A percentile compares a stretch with the other conserved stretches of the same genome.
Evolutionary conservation across 495 filamentous ascomycete genomes (phyloP).

Genomic region (Daldinia bambusicola): DNA sequence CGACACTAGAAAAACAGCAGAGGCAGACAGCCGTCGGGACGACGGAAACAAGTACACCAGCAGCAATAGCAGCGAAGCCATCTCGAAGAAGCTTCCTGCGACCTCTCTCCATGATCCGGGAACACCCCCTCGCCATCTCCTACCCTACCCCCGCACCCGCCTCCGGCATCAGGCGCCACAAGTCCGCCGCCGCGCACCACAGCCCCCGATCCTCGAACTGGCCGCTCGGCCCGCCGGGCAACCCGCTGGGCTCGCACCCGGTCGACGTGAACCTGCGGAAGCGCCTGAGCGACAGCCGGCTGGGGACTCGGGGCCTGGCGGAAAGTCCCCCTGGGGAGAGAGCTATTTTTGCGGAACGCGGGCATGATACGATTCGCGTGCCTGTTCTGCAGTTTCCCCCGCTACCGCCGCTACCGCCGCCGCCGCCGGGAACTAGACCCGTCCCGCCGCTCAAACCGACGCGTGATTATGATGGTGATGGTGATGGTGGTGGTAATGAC

Average conservation of each 20-base stretch:
- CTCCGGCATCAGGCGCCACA: not conserved
- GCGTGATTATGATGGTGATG: not conserved
- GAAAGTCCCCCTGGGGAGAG: not conserved
- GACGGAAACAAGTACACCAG: too few species aligned
- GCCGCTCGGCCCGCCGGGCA: constrained; percentile 29
- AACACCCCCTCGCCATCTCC: constrained; percentile 25
- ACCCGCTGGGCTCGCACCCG: constrained; percentile 36
- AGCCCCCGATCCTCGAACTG: constrained; percentile 39
- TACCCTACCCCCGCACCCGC: not conserved
- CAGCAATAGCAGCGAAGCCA: not conserved
- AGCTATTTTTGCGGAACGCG: not conserved
- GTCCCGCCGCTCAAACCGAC: constrained; percentile 6
- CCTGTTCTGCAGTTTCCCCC: not conserved
- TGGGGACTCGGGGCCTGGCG: not conserved
- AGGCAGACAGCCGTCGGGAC: too few species aligned
- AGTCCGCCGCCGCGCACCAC: constrained; percentile 8
- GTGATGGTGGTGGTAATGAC: not conserved
- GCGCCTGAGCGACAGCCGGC: constrained; percentile 25
- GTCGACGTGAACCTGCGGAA: constrained; percentile 33
- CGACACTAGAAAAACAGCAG: constrained; percentile 13
- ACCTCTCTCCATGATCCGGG: constrained; percentile 39
- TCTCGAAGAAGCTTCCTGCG: constrained; percentile 17
- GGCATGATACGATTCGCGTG: not conserved
- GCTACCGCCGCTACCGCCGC: constrained; percentile 24
- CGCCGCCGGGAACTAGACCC: constrained; percentile 27